These are phyloP conservation scores for Dryas alaskensis DNA, from an alignment of 306 rosid genomes.

Conservation along the genomic window DNA sequence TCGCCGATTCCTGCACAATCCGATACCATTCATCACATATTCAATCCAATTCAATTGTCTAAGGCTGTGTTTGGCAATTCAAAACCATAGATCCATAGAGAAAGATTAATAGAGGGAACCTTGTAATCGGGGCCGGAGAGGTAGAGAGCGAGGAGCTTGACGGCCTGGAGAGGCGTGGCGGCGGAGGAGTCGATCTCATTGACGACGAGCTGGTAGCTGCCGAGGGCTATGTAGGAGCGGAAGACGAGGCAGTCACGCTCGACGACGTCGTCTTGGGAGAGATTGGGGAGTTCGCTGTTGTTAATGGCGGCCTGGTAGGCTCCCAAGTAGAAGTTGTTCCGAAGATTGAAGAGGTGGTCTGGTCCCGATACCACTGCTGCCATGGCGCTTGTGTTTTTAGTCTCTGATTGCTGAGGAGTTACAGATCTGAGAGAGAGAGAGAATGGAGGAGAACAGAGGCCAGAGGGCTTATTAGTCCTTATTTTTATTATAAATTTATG, in stretches of 20 bases:
- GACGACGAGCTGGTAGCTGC: constrained; percentile 72
- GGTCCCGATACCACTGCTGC: constrained; percentile 60
- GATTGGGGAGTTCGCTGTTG: constrained; percentile 66
- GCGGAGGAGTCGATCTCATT: constrained; percentile 81
- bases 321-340: constrained; percentile 88
- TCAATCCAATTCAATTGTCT: background rate
- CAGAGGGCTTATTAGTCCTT: background rate
- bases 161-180: constrained; percentile 91
- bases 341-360: constrained; percentile 73
- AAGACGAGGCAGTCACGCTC: constrained; percentile 77
- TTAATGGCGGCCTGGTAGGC: constrained; percentile 92
- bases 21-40: background rate
- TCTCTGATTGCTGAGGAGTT: background rate
- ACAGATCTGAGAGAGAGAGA: constrained; percentile 20
- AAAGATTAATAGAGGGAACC: constrained; percentile 31
- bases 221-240: constrained; percentile 91
- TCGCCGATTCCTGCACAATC: constrained; percentile 56
- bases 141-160: constrained; percentile 84
- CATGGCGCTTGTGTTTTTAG: constrained; percentile 8
- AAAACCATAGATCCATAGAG: background rate
- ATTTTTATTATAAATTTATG: background rate
- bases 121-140: constrained; percentile 63
- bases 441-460: background rate
- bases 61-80: no score
- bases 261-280: constrained; percentile 69